Evolutionary conservation across 805 yeast species (phyloP).

Genomic region (Candida peoriensis): DNA sequence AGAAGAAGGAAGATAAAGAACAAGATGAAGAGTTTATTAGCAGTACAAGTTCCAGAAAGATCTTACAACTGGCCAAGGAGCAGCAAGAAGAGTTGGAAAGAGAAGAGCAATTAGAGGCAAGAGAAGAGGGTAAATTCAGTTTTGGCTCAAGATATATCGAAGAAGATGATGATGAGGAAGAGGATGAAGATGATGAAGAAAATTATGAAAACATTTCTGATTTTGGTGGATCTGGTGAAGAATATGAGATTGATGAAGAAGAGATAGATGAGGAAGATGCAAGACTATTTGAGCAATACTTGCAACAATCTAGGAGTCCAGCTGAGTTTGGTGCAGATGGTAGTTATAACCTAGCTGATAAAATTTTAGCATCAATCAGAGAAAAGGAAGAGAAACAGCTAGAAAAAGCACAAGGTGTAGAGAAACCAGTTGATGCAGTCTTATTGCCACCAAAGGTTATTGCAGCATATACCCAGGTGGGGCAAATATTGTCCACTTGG

Average conservation of each 20-base stretch:
- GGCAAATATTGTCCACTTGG: slow-evolving; percentile 80
- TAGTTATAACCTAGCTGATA: slow-evolving; percentile 78
- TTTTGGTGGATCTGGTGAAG: slow-evolving; percentile 42
- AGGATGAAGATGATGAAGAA: slow-evolving; percentile 30
- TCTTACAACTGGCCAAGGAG: slow-evolving; percentile 82
- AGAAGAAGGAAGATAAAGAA: slow-evolving; percentile 35
- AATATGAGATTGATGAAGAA: slow-evolving; percentile 57
- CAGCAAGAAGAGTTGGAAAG: slow-evolving; percentile 88
- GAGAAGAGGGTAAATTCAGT: slow-evolving; percentile 24
- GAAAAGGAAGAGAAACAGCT: slow-evolving; percentile 52
- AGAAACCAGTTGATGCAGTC: slow-evolving; percentile 62
- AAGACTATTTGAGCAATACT: slow-evolving; percentile 74
- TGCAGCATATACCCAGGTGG: slow-evolving; percentile 89
- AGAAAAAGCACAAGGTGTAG: slow-evolving; percentile 25
- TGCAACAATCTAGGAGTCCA: slow-evolving; percentile 37
- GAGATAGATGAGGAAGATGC: slow-evolving; percentile 78
- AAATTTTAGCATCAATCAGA: slow-evolving; percentile 83
- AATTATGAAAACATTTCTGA: slow-evolving; percentile 42
- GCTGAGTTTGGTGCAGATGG: slow-evolving; percentile 33
- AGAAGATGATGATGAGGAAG: slow-evolving; percentile 48
- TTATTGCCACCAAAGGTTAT: slow-evolving; percentile 93
- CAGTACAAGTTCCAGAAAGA: slow-evolving; percentile 76
- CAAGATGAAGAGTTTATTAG: slow-evolving; percentile 65
- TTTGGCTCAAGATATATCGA: slow-evolving; percentile 37
- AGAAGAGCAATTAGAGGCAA: slow-evolving; percentile 42